These are phyloP conservation scores for Beauveria varroae DNA, from an alignment of 2,329 filamentous ascomycete genomes.

Conservation along the genomic window DNA sequence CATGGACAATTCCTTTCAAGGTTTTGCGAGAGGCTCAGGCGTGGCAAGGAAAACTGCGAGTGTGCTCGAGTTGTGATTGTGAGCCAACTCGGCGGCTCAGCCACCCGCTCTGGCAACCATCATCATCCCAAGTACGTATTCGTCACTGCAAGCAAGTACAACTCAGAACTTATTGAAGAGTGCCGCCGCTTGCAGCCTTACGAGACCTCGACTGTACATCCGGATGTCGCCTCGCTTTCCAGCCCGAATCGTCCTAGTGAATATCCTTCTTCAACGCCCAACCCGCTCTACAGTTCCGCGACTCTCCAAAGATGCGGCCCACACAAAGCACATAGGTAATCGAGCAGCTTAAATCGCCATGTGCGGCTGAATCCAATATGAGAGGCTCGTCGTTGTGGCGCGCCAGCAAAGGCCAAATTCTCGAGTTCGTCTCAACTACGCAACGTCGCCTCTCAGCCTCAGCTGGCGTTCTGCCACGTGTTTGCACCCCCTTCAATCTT, in stretches of 20 bases:
- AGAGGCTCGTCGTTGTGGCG: not conserved
- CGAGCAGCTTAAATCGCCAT: not conserved
- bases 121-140: too few relatives aligned
- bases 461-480: not conserved
- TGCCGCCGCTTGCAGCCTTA: too few relatives aligned
- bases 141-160: too few relatives aligned
- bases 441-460: not conserved
- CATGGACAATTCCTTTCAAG: too few relatives aligned
- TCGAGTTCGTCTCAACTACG: not conserved
- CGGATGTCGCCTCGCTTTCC: not conserved
- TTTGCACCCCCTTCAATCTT: not conserved
- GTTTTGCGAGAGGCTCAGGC: too few relatives aligned
- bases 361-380: not conserved
- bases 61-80: too few relatives aligned
- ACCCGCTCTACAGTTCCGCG: not conserved
- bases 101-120: too few relatives aligned
- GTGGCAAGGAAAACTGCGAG: too few relatives aligned
- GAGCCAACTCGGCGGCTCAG: too few relatives aligned
- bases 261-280: not conserved
- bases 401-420: not conserved
- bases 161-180: too few relatives aligned
- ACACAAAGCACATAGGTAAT: not conserved
- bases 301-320: not conserved
- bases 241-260: not conserved
- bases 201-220: too few relatives aligned